Evolutionary conservation across 495 filamentous ascomycete species (phyloP), one percentile per base, ranked within the genome.

Genomic region (Usnea hakonensis): DNA sequence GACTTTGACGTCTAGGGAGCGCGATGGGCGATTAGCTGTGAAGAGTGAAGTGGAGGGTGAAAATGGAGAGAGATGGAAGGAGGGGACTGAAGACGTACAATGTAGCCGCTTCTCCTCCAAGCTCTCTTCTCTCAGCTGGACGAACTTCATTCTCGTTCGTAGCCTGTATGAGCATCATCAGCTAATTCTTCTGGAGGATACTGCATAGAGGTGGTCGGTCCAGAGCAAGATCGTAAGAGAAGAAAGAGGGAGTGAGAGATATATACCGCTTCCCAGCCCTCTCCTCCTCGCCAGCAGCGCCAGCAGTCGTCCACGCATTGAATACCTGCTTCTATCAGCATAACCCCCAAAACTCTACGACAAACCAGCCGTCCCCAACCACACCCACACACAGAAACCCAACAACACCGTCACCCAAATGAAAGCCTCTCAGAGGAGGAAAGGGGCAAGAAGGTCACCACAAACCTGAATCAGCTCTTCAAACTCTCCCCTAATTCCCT

Each of bases 21-120:
- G n/a, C 4, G 4, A 37, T 11, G 0, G 23, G 23, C 8, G 50
- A 10, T 41, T 28, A 21, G 37, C 28, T 36, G 6, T 35, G n/a
- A 37, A 16, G 1, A 30, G 16, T 16, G 44, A 8, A 2, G 21
- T n/a, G 14, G 16, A 2, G 23, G 19, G 21, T 9, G 17, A 21
- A 13, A 17, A 16, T 52, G 2, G 40, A 17, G 19, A 4, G 0
- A 2, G 32, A 57, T 21, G 30, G 8, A 23, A n/a, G 6, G 44
- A 26, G 37, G 14, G 13, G 8, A 46, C 23, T 35, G 44, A 8
- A 14, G 21, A 75, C 85, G 72, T 75, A 91, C 88, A 85, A 67
- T 93, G 90, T 54, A 83, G 76, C 69, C 86, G 86, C 76, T 88
- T 92, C 63, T 85, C 81, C 65, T 85, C 80, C 52, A 94, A 70